Base-by-base conservation (phyloP, 2,329 filamentous ascomycete genomes). In the Lasiodiplodia citricola region DNA sequence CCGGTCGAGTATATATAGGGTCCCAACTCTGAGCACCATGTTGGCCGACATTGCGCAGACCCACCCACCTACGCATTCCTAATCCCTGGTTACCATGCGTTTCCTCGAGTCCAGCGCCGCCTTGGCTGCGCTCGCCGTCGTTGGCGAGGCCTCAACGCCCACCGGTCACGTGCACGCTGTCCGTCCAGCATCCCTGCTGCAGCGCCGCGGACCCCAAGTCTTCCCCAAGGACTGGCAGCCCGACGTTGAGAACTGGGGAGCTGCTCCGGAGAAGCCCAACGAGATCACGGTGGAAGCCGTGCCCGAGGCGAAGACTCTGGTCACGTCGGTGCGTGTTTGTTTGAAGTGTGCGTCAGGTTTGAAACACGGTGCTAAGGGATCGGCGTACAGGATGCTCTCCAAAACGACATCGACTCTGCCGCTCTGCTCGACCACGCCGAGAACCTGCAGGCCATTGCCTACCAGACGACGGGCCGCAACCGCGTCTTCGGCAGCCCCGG, bases 401-500 rank as follows among this genome's bases (percentile, higher is more conserved):
- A 74, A 70, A 75, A 76, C 70, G 70, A 74, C 10, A 74, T 79
- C 70, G 76, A 72, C 35, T 72, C 77, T 23, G 73, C 78, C 47
- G 75, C 75, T 57, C 63, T 79, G 66, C 74, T 79, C 66, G 73
- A 73, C 57, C 75, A 76, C 6, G 76, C 76, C 51, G 74, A 77
- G 68, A 73, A 78, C 63, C 73, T 78, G 23, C 77, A 79, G 68
- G 73, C 72, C 54, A 72, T 78, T 47, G 76, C 77, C 11, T 66
- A 66, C 35, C 73, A 76, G 68, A 75, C 72, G 56, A 75, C 76
- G 25, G 77, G 73, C 28, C 77, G 77, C 41, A 79, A 78, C 72
- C 77, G 77, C 25, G 77, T 77, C 35, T 79, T 79, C 56, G 77
- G 77, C 66, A 72, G 76, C 64, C 73, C 68, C 18, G 77, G 77